Percentiles rank a stretch among this genome's conserved stretches.
These are phyloP conservation scores for Murraya koenigii DNA, from an alignment of 345 rosid species.

Conservation along the genomic window DNA sequence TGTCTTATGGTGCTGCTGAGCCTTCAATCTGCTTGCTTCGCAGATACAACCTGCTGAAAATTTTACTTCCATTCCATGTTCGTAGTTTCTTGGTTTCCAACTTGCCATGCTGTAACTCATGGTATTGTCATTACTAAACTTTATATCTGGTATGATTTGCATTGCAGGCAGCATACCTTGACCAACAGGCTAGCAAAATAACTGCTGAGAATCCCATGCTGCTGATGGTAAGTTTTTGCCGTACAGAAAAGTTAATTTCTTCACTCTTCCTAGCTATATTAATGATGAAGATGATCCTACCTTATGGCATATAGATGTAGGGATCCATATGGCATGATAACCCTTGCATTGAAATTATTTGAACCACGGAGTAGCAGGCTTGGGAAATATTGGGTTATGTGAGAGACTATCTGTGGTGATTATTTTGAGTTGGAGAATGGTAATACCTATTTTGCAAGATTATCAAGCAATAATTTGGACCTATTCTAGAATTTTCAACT, in stretches of 20 bases:
- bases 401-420: background rate
- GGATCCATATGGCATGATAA: conserved; percentile 1
- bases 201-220: conserved; percentile 42
- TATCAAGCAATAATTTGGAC: background rate
- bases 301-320: background rate
- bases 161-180: conserved; percentile 79
- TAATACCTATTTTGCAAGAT: background rate
- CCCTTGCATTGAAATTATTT: background rate
- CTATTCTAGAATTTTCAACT: background rate
- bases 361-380: background rate
- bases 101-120: background rate
- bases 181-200: conserved; percentile 35
- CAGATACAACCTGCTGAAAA: conserved; percentile 70
- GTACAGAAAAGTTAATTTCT: background rate
- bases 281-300: background rate
- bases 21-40: conserved; percentile 70
- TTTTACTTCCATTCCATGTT: conserved; percentile 85
- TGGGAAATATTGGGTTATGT: background rate
- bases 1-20: conserved; percentile 88
- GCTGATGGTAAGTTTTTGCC: conserved; percentile 62
- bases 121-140: background rate
- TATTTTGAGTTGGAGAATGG: conserved; percentile 1
- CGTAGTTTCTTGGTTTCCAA: conserved; percentile 17
- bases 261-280: background rate
- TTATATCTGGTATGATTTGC: conserved; percentile 23